Base-by-base conservation (phyloP, 2,329 filamentous ascomycete genomes). In the Trichophaea hybrida region DNA sequence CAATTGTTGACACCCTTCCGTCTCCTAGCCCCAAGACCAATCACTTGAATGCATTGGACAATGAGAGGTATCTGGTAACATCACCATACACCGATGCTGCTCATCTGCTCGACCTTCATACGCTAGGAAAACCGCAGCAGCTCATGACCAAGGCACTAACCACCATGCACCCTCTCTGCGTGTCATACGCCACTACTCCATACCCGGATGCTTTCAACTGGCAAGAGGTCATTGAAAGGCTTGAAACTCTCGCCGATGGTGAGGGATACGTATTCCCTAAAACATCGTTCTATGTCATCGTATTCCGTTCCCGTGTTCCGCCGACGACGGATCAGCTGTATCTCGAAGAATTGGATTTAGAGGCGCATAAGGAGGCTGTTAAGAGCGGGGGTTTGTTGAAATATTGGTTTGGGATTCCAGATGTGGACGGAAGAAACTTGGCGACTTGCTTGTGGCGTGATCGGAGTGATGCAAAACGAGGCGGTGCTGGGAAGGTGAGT, bases 361-460 rank as follows among this genome's bases (percentile, higher is more conserved):
- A 81, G 61, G 86, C 86, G 5, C 89, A 95, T 71, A 77, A 80
- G 31, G 89, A 95, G 71, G 90, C 90, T 10, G 84, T 83, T 15
- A 78, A 78, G 43, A 86, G 82, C 68, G 89, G 89, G 5, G 88
- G 88, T 0, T 79, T 96, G 69, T 73, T 95, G 69, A 94, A 94
- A 80, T 95, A 96, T 73, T 95, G 90, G 88, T 95, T 94, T 71
- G 88, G 88, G 1, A 76, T 75, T 37, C 83, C 85, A 17, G 82
- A 94, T 73, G 74, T 71, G 48, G 76, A 85, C 55, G 78, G 84
- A 63, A 77, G 81, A 69, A 95, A 95, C 73, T 72, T 96, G 68
- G 90, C 90, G 48, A 95, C 89, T 53, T 89, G 82, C 71, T 70
- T 85, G 61, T 85, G 82, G 82, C 75, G 80, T 64, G 78, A 77